phyloP scores from a whole-genome alignment of 2,329 filamentous ascomycete species.

The Apiospora aurea region DNA sequence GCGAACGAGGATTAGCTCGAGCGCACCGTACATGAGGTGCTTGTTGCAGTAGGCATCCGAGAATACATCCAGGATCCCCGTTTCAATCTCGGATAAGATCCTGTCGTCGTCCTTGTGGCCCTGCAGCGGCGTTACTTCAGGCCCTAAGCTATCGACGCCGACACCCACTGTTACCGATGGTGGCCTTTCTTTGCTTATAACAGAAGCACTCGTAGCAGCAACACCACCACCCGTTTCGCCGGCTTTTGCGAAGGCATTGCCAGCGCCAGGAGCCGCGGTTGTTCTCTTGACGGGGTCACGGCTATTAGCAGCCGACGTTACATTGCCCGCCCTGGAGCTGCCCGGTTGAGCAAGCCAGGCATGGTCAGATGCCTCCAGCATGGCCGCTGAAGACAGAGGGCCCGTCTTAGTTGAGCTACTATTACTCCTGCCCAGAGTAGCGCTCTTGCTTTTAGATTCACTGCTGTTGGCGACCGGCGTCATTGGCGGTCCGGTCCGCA shows the following conservation, averaged over 20 bases:
- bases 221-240: background rate
- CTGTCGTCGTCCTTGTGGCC: slow-evolving; percentile 48
- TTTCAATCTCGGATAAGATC: slow-evolving; percentile 66
- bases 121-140: background rate
- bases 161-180: background rate
- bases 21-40: slow-evolving; percentile 81
- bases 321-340: slow-evolving; percentile 12
- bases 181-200: background rate
- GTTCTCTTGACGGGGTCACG: background rate
- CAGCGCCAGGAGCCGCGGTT: background rate
- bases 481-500: slow-evolving; percentile 40
- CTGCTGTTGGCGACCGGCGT: slow-evolving; percentile 33
- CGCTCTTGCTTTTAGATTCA: slow-evolving; percentile 35
- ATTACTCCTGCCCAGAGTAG: slow-evolving; percentile 24
- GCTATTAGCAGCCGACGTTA: slow-evolving; percentile 11
- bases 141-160: slow-evolving; percentile 5
- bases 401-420: slow-evolving; percentile 27
- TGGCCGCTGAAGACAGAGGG: background rate
- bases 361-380: slow-evolving; percentile 3
- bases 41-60: slow-evolving; percentile 90
- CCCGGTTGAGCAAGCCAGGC: slow-evolving; percentile 12
- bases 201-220: background rate
- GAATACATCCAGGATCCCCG: slow-evolving; percentile 74
- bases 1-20: slow-evolving; percentile 83
- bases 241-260: background rate